Evolutionary conservation across 768 basidiomycete genomes (phyloP), one percentile per base, ranked within the genome.

Genomic region (Leccinum ochraceum): DNA sequence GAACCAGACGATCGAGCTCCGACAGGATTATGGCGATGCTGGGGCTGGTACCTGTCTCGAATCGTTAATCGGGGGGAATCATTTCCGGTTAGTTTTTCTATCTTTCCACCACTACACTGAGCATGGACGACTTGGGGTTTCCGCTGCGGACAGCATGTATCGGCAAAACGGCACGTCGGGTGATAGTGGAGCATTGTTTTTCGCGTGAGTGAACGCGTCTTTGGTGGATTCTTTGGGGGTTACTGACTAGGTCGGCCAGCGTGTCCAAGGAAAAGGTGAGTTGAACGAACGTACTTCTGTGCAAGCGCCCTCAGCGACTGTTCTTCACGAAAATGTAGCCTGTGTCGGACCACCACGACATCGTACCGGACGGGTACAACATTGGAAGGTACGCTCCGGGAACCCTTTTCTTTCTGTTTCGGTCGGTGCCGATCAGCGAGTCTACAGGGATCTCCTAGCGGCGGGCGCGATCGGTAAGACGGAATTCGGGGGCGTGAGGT

Each of bases 161-260:
- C 79, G 78, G 44, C 87, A 89, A 71, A 84, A 88, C 63, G 87
- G 87, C 1, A 69, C 81, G 3, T n/a, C 32, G 16, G 87, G 86
- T 1, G 53, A 80, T 52, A 82, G 71, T 36, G 76, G 77, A 1
- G 80, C 81, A 3, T 69, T 88, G 30, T 90, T 89, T 71, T 76
- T 86, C 17, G 84, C 83, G 83, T 86, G 68, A 65, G 83, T 73
- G 1, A 20, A 20, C 10, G 1, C 17, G 6, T 10, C 4, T 16
- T 20, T 11, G n/a, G n/a, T 20, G 20, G 24, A 4, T 26, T 16
- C 8, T 16, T 50, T 50, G 22, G 1, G 24, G 8, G 49, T 26
- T 2, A 49, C 11, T 50, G 49, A 24, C 22, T 9, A 22, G 48
- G 14, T 34, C n/a, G 2, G 34, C 24, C 60, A 82, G 83, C 3